Percentiles rank a stretch among this genome's conserved stretches.
These are phyloP conservation scores for Pseudogymnoascus sp. DNA, from an alignment of 2,329 filamentous ascomycete species.

Conservation along the genomic window DNA sequence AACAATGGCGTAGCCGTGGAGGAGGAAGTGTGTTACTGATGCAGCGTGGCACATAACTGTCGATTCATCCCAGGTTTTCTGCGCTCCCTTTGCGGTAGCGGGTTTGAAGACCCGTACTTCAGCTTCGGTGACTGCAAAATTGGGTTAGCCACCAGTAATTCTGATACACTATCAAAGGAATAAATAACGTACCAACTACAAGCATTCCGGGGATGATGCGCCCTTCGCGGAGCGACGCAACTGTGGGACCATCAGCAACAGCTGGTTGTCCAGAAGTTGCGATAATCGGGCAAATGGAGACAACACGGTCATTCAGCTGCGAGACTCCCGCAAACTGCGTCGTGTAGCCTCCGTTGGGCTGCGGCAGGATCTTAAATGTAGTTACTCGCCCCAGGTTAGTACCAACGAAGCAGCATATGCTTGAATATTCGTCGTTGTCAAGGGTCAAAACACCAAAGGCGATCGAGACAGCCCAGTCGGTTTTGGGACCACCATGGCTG, in stretches of 20 bases:
- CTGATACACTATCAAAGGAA: neutral
- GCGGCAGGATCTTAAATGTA: conserved; percentile 84
- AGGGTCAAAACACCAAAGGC: conserved; percentile 92
- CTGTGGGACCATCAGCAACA: conserved; percentile 62
- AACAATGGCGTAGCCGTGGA: conserved; percentile 70
- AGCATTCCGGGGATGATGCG: conserved; percentile 70
- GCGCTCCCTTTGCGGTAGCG: conserved; percentile 77
- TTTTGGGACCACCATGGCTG: conserved; percentile 38
- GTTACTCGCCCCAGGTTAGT: conserved; percentile 76
- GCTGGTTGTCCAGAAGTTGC: conserved; percentile 69
- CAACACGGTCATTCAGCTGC: conserved; percentile 58
- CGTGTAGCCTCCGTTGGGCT: conserved; percentile 58
- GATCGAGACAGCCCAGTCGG: conserved; percentile 71
- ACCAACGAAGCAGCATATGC: conserved; percentile 84
- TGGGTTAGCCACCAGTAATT: conserved; percentile 7
- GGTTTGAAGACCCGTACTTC: conserved; percentile 86
- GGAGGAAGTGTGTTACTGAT: conserved; percentile 63
- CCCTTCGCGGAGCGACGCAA: conserved; percentile 70
- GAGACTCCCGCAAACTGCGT: conserved; percentile 63
- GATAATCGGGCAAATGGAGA: conserved; percentile 73
- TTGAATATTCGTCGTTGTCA: conserved; percentile 92
- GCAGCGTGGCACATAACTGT: conserved; percentile 67
- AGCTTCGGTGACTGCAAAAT: conserved; percentile 44
- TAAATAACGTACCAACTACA: conserved; percentile 52
- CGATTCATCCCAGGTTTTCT: conserved; percentile 76